A percentile compares a stretch with the other conserved stretches of the same genome.
Conservation (phyloP, 1,139 yeast species). For the Yamadazyma sp. region DNA sequence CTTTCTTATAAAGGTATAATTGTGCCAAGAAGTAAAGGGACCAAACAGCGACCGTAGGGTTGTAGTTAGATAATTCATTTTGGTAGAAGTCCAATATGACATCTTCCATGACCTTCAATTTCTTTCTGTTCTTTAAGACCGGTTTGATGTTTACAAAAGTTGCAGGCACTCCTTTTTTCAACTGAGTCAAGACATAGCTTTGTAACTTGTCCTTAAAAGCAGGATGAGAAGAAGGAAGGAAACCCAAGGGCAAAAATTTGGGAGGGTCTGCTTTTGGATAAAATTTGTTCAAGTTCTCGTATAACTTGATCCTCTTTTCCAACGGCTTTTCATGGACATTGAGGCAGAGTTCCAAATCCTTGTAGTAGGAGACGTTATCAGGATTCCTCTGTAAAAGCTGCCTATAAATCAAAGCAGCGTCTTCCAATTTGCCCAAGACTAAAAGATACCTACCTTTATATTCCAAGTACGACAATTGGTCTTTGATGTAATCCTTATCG, state of each 20-base stretch:
- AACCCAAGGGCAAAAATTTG: conserved; percentile 71
- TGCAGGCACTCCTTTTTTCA: conserved; percentile 86
- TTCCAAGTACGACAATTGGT: conserved; percentile 64
- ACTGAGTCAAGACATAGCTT: conserved; percentile 58
- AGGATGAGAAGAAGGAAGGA: conserved; percentile 54
- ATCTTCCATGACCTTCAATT: conserved; percentile 50
- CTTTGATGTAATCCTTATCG: conserved; percentile 57
- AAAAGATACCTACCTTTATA: conserved; percentile 61
- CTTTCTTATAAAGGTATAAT: conserved; percentile 57
- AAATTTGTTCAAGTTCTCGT: conserved; percentile 60
- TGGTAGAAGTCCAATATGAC: conserved; percentile 53
- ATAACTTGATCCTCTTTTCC: conserved; percentile 52
- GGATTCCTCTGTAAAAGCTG: conserved; percentile 81
- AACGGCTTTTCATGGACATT: conserved; percentile 32
- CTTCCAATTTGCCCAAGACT: conserved; percentile 42
- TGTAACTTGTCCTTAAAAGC: conserved; percentile 45
- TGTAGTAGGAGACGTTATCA: conserved; percentile 68
- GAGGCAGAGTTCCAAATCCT: conserved; percentile 62
- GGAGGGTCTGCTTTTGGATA: conserved; percentile 90
- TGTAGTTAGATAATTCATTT: conserved; percentile 24
- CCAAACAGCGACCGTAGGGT: conserved; percentile 70
- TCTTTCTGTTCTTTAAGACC: conserved; percentile 55
- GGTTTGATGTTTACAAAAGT: conserved; percentile 85
- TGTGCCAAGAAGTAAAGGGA: conserved; percentile 78
- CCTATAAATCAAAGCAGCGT: conserved; percentile 71